A percentile compares a stretch with the other conserved stretches of the same genome.
phyloP scores from a whole-genome alignment of 176 grass and related monocot species.

The Oryza longistaminata region DNA sequence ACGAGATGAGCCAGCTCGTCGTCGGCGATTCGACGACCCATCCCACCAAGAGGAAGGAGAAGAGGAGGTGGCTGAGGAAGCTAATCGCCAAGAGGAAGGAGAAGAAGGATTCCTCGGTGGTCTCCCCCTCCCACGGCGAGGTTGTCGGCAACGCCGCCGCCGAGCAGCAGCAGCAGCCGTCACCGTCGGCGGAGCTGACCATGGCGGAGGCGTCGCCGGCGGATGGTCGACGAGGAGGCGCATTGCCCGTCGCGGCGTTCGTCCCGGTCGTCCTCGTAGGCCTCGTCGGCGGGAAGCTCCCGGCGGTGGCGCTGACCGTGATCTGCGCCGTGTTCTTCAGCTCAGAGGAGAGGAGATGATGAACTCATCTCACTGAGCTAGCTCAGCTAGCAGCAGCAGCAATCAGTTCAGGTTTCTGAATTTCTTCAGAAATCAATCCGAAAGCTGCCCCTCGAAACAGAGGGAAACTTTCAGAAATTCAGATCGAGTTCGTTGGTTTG shows the following conservation, averaged over 20 bases:
- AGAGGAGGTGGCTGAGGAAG: slow-evolving; percentile 48
- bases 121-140: not conserved
- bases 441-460: not conserved
- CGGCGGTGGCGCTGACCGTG: slow-evolving; percentile 58
- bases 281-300: slow-evolving; percentile 61
- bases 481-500: slow-evolving; percentile 2
- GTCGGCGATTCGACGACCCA: not conserved
- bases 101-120: not conserved
- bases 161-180: not conserved
- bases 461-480: not conserved
- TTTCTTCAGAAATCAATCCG: not conserved
- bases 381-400: not conserved
- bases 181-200: not conserved
- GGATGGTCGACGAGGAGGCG: not conserved
- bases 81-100: slow-evolving; percentile 34
- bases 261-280: slow-evolving; percentile 54
- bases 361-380: not conserved
- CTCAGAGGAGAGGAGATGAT: slow-evolving; percentile 19
- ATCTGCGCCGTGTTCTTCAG: slow-evolving; percentile 47
- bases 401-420: not conserved
- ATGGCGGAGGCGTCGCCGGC: not conserved
- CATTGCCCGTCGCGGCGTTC: slow-evolving; percentile 38
- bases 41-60: slow-evolving; percentile 11
- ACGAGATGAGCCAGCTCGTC: slow-evolving; percentile 23
- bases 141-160: slow-evolving; percentile 1